Conservation (phyloP, 2,329 filamentous ascomycete species). For the Cryphonectria naterciae region DNA sequence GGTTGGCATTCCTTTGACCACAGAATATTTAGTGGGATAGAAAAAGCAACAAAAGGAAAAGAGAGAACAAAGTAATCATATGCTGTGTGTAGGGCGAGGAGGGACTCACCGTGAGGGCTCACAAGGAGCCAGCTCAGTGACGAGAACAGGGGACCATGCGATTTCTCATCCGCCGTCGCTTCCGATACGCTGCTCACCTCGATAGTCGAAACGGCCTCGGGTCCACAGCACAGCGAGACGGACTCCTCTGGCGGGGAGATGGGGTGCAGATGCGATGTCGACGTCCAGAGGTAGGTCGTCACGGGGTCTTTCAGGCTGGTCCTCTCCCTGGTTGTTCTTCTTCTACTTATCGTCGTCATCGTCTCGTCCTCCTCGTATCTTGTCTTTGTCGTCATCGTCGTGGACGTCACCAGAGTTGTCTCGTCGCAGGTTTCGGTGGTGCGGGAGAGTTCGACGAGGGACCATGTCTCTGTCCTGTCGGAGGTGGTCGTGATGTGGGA, state of each 20-base stretch:
- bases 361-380: no score
- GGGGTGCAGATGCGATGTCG: neutral
- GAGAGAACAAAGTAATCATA: neutral
- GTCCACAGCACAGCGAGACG: constrained; percentile 4
- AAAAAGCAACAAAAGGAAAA: neutral
- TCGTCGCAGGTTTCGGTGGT: constrained; percentile 4
- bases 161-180: neutral
- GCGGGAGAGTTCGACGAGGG: neutral
- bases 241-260: neutral
- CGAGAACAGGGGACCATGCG: neutral
- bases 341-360: neutral
- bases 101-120: neutral
- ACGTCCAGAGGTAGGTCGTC: constrained; percentile 5
- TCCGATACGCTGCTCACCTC: neutral
- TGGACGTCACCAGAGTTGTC: constrained; percentile 2
- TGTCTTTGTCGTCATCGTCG: neutral
- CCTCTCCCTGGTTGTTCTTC: neutral
- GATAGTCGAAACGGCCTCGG: neutral
- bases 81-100: neutral
- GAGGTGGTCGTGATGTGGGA: neutral
- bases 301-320: neutral
- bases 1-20: neutral
- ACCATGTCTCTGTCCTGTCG: neutral
- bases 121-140: constrained; percentile 10
- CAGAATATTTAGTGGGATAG: neutral